Conservation (phyloP, 106 monocot species). For the Dendrobium huoshanense region DNA sequence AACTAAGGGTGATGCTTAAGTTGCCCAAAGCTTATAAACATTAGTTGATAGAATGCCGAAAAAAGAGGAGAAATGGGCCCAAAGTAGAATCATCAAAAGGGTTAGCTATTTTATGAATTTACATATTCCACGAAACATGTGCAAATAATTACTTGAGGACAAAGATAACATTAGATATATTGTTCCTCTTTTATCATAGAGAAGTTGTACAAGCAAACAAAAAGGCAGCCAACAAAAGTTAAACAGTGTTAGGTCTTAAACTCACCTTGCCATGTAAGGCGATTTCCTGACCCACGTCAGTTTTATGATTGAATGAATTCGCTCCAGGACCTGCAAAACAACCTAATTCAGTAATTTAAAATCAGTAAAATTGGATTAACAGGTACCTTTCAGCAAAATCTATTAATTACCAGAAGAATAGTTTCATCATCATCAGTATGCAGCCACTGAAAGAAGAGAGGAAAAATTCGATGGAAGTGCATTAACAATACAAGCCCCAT, state of each 20-base stretch:
- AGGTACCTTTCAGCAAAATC: neutral
- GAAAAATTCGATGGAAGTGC: conserved; percentile 78
- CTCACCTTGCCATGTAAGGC: conserved; percentile 64
- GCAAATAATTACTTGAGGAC: neutral
- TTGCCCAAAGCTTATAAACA: neutral
- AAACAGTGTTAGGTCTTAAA: neutral
- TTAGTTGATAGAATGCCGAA: neutral
- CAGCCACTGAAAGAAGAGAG: conserved; percentile 87
- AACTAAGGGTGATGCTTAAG: neutral
- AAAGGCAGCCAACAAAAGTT: neutral
- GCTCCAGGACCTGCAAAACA: conserved; percentile 58
- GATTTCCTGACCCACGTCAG: conserved; percentile 88
- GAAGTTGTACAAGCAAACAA: neutral
- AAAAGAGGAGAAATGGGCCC: neutral
- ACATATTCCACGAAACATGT: neutral
- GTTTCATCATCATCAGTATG: conserved; percentile 89
- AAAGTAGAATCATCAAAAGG: neutral
- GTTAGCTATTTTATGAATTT: neutral
- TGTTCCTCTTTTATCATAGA: neutral
- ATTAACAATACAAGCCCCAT: conserved; percentile 88
- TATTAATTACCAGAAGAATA: conserved; percentile 49
- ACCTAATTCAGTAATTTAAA: neutral
- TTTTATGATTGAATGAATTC: conserved; percentile 51
- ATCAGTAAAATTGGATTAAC: neutral
- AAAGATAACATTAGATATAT: neutral